These are phyloP conservation scores for Hypoxylon trugodes DNA, from an alignment of 495 filamentous ascomycete genomes.

Conservation along the genomic window DNA sequence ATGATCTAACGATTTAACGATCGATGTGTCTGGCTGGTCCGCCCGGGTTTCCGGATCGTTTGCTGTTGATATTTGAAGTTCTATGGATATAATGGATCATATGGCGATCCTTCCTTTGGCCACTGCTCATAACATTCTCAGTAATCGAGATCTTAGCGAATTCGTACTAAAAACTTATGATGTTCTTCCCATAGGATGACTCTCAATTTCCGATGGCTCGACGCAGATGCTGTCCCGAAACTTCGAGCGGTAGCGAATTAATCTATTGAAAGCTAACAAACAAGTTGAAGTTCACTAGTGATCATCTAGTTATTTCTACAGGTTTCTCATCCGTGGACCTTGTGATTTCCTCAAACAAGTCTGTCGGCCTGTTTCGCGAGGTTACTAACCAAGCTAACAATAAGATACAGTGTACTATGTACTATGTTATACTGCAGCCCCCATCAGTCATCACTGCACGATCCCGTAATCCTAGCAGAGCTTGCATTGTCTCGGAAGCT, in stretches of 20 bases:
- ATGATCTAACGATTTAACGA: too few species aligned
- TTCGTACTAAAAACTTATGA: neutral
- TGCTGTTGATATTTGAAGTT: neutral
- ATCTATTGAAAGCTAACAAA: slow-evolving; percentile 9
- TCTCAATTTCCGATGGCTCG: neutral
- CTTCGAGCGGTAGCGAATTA: slow-evolving; percentile 10
- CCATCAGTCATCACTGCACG: slow-evolving; percentile 19
- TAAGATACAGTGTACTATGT: slow-evolving; percentile 7
- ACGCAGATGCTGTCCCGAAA: neutral
- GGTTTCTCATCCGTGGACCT: slow-evolving; percentile 18
- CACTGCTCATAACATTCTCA: neutral
- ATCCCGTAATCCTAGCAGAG: slow-evolving; percentile 7
- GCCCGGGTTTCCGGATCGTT: neutral
- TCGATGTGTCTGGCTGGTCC: neutral
- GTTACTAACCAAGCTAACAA: slow-evolving; percentile 3
- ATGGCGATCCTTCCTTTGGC: neutral
- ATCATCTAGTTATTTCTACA: neutral
- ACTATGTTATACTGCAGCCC: too few species aligned
- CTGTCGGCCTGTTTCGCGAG: slow-evolving; percentile 4
- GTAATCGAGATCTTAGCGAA: neutral
- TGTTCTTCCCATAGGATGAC: slow-evolving; percentile 1
- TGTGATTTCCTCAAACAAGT: slow-evolving; percentile 4
- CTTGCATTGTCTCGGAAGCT: slow-evolving; percentile 28
- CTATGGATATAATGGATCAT: neutral
- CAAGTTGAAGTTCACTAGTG: slow-evolving; percentile 6